These are phyloP conservation scores for Malbranchea zuffiana DNA, from an alignment of 2,329 filamentous ascomycete species.

Conservation along the genomic window DNA sequence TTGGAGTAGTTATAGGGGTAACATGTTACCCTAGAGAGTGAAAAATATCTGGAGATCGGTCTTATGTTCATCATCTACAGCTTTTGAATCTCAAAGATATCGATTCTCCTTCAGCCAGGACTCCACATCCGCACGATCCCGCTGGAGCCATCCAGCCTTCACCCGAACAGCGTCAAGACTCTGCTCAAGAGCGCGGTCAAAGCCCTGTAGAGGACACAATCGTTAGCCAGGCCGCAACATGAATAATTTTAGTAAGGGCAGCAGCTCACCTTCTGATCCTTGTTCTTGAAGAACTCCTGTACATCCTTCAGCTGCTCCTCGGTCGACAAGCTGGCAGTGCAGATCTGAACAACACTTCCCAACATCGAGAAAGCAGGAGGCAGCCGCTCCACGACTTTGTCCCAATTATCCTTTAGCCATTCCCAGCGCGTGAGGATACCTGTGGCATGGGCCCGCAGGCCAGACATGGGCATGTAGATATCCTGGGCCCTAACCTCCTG, in stretches of 20 bases:
- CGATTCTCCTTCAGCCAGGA: conserved; percentile 57
- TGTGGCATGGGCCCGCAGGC: conserved; percentile 62
- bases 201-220: conserved; percentile 43
- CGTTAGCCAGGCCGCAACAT: conserved; percentile 12
- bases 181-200: conserved; percentile 81
- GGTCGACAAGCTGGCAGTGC: conserved; percentile 68
- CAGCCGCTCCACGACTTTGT: conserved; percentile 65
- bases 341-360: conserved; percentile 70
- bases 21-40: too few relatives aligned
- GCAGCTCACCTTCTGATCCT: conserved; percentile 60
- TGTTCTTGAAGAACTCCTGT: conserved; percentile 66
- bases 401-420: conserved; percentile 85
- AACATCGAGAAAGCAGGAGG: conserved; percentile 82
- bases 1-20: too few relatives aligned
- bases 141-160: conserved; percentile 69
- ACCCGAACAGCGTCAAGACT: conserved; percentile 73
- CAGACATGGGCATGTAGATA: conserved; percentile 76
- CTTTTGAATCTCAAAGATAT: conserved; percentile 32
- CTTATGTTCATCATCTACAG: conserved; percentile 3
- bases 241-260: not conserved
- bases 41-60: too few relatives aligned
- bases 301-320: conserved; percentile 65
- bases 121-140: conserved; percentile 68
- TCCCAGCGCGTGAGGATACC: conserved; percentile 71
- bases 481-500: conserved; percentile 88